phyloP scores from a whole-genome alignment of 225 moss, liverwort and hornwort species.

The Antitrichia curtipendula region DNA sequence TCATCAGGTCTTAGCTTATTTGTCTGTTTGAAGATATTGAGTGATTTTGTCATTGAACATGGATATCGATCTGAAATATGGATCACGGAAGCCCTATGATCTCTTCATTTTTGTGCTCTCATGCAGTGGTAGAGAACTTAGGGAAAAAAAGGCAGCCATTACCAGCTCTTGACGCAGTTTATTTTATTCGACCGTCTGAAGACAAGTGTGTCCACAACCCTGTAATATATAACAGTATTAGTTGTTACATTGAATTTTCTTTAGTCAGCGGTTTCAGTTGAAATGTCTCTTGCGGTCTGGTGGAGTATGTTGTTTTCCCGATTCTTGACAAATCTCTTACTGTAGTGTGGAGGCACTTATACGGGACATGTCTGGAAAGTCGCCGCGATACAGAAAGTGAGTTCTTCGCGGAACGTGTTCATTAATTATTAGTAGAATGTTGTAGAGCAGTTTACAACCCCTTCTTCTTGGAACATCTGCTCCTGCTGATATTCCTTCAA shows the following conservation, averaged over 20 bases:
- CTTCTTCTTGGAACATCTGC: not conserved
- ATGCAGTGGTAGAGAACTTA: slow-evolving; percentile 80
- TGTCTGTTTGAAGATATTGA: not conserved
- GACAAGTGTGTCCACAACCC: slow-evolving; percentile 39
- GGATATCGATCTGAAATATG: not conserved
- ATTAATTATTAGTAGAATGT: not conserved
- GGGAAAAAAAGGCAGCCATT: slow-evolving; percentile 77
- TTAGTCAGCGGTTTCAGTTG: not conserved
- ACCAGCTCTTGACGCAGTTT: slow-evolving; percentile 80
- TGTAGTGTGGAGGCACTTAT: slow-evolving; percentile 61
- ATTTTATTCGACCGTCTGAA: slow-evolving; percentile 68
- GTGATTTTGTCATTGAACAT: not conserved
- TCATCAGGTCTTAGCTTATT: not conserved
- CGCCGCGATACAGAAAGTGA: slow-evolving; percentile 69
- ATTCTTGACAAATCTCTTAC: not conserved
- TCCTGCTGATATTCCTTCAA: not conserved
- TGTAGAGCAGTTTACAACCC: not conserved
- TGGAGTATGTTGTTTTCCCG: not conserved
- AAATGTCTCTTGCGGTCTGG: not conserved
- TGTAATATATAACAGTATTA: not conserved
- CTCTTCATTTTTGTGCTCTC: not conserved
- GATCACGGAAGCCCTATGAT: not conserved
- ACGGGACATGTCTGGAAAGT: slow-evolving; percentile 77
- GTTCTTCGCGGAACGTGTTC: not conserved
- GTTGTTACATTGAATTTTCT: not conserved